These are phyloP conservation scores for Phaeosphaeria sp. DNA, from an alignment of 2,329 filamentous ascomycete species.

Conservation along the genomic window DNA sequence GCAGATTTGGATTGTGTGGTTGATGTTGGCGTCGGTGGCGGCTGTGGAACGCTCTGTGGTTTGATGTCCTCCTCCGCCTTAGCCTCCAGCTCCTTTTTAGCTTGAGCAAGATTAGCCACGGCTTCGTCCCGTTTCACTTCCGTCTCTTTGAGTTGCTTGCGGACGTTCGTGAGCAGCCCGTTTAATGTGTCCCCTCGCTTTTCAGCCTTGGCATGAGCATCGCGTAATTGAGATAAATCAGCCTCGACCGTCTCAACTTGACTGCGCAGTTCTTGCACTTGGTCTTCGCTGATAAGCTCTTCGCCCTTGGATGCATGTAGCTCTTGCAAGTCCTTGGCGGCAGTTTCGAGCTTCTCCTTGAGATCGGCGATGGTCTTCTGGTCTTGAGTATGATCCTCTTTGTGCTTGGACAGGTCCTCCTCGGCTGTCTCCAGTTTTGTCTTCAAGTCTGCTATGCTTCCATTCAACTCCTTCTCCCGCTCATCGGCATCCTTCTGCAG, in stretches of 20 bases:
- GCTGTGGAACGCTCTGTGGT: conserved; percentile 15
- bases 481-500: conserved; percentile 41
- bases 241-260: conserved; percentile 42
- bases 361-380: conserved; percentile 51
- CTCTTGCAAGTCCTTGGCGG: conserved; percentile 59
- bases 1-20: conserved; percentile 48
- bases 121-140: conserved; percentile 57
- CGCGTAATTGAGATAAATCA: conserved; percentile 38
- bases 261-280: conserved; percentile 31
- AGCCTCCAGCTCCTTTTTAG: conserved; percentile 38
- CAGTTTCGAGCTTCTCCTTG: conserved; percentile 34
- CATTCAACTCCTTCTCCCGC: conserved; percentile 38
- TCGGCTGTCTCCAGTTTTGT: conserved; percentile 49
- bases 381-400: conserved; percentile 49
- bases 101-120: conserved; percentile 50
- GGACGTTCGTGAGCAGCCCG: conserved; percentile 62
- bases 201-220: conserved; percentile 50
- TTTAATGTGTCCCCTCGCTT: conserved; percentile 63
- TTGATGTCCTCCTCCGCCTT: conserved; percentile 22
- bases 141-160: conserved; percentile 61
- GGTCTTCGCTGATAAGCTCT: conserved; percentile 37
- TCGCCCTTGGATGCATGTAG: conserved; percentile 45
- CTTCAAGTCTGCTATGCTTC: conserved; percentile 35
- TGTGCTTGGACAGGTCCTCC: conserved; percentile 54
- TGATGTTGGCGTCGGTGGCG: conserved; percentile 26